Base-by-base conservation (phyloP, 148 eudicot genomes). In the Persicaria maculosa region DNA sequence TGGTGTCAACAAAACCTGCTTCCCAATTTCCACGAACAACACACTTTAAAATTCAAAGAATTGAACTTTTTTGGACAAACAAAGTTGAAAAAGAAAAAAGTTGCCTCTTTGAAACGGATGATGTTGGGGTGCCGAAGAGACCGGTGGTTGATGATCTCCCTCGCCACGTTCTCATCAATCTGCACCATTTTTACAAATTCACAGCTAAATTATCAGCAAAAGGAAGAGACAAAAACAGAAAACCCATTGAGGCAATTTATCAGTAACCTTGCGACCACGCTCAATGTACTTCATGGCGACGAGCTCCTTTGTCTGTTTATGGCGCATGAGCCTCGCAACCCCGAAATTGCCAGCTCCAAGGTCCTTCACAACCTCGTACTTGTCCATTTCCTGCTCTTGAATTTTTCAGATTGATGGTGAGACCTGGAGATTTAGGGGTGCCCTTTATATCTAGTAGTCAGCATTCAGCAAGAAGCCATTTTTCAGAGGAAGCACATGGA, bases 301-400 rank as follows among this genome's bases (percentile, higher is more conserved):
- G 69, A 80, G 83, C 57, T 73, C 79, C 22, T 77, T 77, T 45
- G 83, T 80, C 7, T 65, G 43, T 36, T 76, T 80, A 64, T 80
- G 62, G 62, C 83, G 54, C 83, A 80, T 72, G n/a, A 80, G 83
- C 77, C 83, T 76, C 1, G 83, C 83, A 48, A 80, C 83, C 11
- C 83, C 83, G 57, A 80, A 80, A 12, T 80, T 80, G 7, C 83
- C 83, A 68, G 83, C n/a, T 77, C 83, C 83, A 6, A 81, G 44
- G 62, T 81, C 80, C 78, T 77, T 81, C 78, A 81, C 75, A 9
- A 75, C 55, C 62, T 81, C 82, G 79, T 79, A 79, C 76, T 72
- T 71, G 11, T 76, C 82, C 83, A 81, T 45, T 45, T n/a, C 31
- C 5, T 19, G 50, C 73, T 47, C 54, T 71, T 71, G 25, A 54